These are phyloP conservation scores for Blastocystis hominis DNA, from an alignment of 352 stramenopile species.

Conservation along the genomic window DNA sequence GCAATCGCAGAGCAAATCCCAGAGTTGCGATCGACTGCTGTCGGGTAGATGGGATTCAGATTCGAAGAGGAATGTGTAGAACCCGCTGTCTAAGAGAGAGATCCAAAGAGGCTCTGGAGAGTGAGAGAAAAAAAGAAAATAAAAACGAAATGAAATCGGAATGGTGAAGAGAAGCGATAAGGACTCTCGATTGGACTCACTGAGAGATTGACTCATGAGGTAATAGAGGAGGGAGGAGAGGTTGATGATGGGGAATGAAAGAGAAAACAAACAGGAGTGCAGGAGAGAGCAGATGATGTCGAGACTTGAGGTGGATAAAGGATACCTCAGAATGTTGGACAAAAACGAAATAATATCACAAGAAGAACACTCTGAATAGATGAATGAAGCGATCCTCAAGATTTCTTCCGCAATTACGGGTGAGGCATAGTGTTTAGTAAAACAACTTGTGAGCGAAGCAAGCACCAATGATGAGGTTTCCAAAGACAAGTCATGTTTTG, in stretches of 20 bases:
- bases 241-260: not conserved
- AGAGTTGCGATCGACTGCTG: not conserved
- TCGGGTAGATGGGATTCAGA: not conserved
- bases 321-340: not conserved
- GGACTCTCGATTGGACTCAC: not conserved
- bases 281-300: not conserved
- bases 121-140: not conserved
- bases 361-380: not conserved
- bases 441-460: not conserved
- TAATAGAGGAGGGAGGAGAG: slow-evolving; percentile 13
- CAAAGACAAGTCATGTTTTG: not conserved
- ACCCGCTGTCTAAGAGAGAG: not conserved
- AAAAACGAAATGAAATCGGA: not conserved
- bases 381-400: not conserved
- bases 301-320: not conserved
- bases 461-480: not conserved
- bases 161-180: not conserved
- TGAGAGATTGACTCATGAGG: not conserved
- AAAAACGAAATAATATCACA: not conserved
- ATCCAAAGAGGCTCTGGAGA: not conserved
- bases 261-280: slow-evolving; percentile 4
- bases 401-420: not conserved
- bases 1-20: not conserved
- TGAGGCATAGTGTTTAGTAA: not conserved
- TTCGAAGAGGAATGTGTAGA: not conserved